Percentiles rank a stretch among this genome's conserved stretches.
These are phyloP conservation scores for Pelargonium myrrhifolium DNA, from an alignment of 441 rosid species.

Conservation along the genomic window DNA sequence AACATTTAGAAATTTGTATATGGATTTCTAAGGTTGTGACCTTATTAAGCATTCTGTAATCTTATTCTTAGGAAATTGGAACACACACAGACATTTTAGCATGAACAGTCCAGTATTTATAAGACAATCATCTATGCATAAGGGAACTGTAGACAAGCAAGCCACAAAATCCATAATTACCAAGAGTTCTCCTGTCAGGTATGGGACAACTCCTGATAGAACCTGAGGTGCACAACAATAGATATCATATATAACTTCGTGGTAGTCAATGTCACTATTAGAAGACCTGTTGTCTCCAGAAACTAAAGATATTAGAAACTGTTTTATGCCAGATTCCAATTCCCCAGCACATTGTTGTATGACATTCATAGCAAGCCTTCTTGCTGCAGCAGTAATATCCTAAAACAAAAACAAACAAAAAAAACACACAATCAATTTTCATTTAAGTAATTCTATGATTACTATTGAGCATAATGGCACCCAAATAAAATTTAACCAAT, in stretches of 20 bases:
- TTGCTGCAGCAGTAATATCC: constrained; percentile 64
- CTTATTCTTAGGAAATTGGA: not conserved
- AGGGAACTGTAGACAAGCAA: constrained; percentile 4
- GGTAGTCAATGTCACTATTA: constrained; percentile 67
- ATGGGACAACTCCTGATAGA: constrained; percentile 77
- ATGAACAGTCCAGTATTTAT: not conserved
- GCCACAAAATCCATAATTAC: constrained; percentile 37
- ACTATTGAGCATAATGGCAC: constrained; percentile 1
- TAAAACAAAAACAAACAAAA: no score
- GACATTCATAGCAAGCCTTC: constrained; percentile 91
- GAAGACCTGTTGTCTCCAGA: constrained; percentile 67
- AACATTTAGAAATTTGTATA: not conserved
- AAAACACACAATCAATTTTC: constrained; percentile 26
- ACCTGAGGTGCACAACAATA: constrained; percentile 85
- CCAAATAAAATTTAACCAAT: constrained; percentile 14
- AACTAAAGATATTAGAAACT: constrained; percentile 79
- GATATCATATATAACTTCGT: constrained; percentile 84
- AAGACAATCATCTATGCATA: not conserved
- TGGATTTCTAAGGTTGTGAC: not conserved
- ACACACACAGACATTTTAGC: not conserved
- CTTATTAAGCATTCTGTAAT: not conserved
- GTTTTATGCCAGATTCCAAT: constrained; percentile 88
- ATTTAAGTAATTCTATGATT: constrained; percentile 10
- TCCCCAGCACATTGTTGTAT: constrained; percentile 78
- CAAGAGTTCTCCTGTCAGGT: constrained; percentile 98